Evolutionary conservation across 495 filamentous ascomycete genomes (phyloP), one percentile per base, ranked within the genome.

Genomic region (Penicillium roqueforti): DNA sequence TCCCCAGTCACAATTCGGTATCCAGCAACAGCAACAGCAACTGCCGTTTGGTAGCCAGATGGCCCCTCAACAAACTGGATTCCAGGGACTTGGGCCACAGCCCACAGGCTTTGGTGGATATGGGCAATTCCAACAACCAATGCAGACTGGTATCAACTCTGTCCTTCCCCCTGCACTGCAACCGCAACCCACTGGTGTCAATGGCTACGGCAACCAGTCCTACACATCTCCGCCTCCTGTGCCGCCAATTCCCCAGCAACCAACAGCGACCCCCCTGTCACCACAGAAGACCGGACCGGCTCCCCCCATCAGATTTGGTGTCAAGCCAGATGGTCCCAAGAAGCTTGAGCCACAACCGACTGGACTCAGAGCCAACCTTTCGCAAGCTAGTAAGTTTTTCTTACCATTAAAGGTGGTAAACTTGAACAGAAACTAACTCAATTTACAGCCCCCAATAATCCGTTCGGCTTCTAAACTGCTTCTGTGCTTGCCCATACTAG

Each of bases 261-360:
- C 75, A 6, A 84, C 73, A 3, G 65, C 74, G 36, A 67, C 76
- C 7, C 85, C 86, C 28, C 73, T 98, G 52, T 69, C 84, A 43
- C 85, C 93, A 29, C 93, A 98, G 69, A 87, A 91, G 77, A 98
- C 93, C 3, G 93, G 93, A 0, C 95, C 93, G n/a, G 74, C 93
- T 29, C 93, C 93, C 28, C 84, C 91, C 16, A 82, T 98, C 18
- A 78, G 91, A 56, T 98, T 98, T 62, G 93, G 93, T 20, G 86
- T 96, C 41, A 75, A 79, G 57, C 72, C 72, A 18, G 84, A 82
- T 32, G 74, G 74, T 9, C 69, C 79, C 28, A 89, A 90, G 69
- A 92, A 89, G 66, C 72, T 97, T 61, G 80, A 82, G 54, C 88
- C 92, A 28, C 93, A 98, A 76, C 81, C 91, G 20, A 98, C 93